A percentile compares a stretch with the other conserved stretches of the same genome.
Conservation (phyloP, 345 rosid species). For the Corymbia maculata region DNA sequence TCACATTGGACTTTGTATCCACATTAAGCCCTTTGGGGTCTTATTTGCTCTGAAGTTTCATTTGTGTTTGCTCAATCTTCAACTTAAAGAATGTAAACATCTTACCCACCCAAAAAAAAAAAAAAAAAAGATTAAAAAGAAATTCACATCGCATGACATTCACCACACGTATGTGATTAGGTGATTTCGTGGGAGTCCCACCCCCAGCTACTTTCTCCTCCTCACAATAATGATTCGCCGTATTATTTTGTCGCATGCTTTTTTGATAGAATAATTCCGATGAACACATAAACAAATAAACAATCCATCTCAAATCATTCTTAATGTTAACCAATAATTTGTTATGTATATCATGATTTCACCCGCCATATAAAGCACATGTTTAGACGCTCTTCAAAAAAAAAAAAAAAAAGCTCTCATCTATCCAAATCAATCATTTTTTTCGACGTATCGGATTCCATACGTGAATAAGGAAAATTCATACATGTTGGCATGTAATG, state of each 20-base stretch:
- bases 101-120: neutral
- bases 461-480: too few species aligned
- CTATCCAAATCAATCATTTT: neutral
- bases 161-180: rapidly evolving
- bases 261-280: neutral
- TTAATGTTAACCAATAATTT: neutral
- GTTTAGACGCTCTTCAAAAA: neutral
- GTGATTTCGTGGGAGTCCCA: neutral
- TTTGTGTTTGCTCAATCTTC: neutral
- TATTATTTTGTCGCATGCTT: neutral
- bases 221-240: neutral
- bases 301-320: neutral
- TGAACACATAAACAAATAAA: neutral
- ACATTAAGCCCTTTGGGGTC: neutral
- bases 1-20: neutral
- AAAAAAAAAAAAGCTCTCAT: too few species aligned
- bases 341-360: neutral
- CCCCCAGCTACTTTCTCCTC: neutral
- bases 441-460: neutral
- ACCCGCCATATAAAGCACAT: neutral
- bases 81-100: neutral
- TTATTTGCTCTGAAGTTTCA: neutral
- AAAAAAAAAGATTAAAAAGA: too few species aligned
- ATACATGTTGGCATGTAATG: neutral
- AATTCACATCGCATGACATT: neutral